Evolutionary conservation across 2,329 filamentous ascomycete species (phyloP).

Genomic region (Fusarium compactum): DNA sequence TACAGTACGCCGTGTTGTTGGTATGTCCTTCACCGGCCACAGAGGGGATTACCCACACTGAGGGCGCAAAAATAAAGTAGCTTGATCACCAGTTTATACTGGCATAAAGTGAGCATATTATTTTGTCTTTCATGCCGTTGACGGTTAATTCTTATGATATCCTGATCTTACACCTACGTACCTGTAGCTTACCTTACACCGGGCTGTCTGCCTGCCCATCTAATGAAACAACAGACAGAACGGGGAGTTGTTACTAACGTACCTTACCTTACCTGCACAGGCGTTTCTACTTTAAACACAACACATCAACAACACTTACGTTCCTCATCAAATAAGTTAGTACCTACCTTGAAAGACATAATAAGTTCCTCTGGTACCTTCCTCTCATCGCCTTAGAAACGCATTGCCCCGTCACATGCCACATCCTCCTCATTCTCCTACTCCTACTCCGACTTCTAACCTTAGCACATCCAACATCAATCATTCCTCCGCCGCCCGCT

Average conservation of each 20-base stretch:
- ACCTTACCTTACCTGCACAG: slow-evolving; percentile 10
- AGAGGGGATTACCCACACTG: neutral
- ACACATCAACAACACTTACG: neutral
- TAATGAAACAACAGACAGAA: neutral
- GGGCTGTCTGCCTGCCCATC: neutral
- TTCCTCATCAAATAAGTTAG: neutral
- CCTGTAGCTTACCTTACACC: neutral
- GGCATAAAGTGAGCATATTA: neutral
- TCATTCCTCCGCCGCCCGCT: slow-evolving; percentile 42
- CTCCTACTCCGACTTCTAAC: slow-evolving; percentile 60
- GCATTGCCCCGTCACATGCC: slow-evolving; percentile 50
- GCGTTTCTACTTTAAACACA: slow-evolving; percentile 15
- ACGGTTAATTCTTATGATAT: neutral
- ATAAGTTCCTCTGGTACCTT: neutral
- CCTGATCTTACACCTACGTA: neutral
- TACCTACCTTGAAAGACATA: neutral
- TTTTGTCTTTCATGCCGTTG: neutral
- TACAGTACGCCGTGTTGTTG: neutral
- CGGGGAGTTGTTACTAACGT: neutral
- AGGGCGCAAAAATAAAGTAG: neutral
- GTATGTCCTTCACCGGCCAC: slow-evolving; percentile 6
- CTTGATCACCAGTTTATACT: neutral
- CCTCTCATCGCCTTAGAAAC: neutral
- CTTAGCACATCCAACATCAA: slow-evolving; percentile 56
- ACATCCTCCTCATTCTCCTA: slow-evolving; percentile 64